phyloP scores from a whole-genome alignment of 106 monocot genomes.

The Acorus calamus region DNA sequence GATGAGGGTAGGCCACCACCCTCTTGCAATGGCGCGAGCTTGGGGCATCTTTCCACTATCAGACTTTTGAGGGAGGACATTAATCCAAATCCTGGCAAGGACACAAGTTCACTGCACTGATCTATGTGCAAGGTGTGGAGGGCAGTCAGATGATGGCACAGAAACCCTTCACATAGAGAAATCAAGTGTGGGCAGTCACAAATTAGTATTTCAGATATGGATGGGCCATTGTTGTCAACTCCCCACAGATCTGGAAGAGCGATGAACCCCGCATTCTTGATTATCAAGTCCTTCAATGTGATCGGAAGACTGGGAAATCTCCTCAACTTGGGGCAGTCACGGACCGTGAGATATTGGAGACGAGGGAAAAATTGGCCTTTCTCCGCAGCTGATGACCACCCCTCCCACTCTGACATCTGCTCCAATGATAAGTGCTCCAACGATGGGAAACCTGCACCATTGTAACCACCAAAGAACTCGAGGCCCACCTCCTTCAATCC shows the following conservation, averaged over 20 bases:
- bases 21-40: too few species aligned
- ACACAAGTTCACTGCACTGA: conserved; percentile 6
- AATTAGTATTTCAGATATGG: not conserved
- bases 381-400: not conserved
- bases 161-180: conserved; percentile 5
- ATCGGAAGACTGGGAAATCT: conserved; percentile 14
- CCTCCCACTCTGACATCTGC: not conserved
- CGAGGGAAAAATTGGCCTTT: conserved; percentile 9
- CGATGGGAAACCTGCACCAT: not conserved
- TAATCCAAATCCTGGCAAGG: not conserved
- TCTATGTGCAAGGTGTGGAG: conserved; percentile 1
- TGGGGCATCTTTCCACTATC: too few species aligned
- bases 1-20: too few species aligned
- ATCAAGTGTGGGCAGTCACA: not conserved
- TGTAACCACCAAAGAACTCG: not conserved
- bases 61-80: too few species aligned
- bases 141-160: conserved; percentile 4
- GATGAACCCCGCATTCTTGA: not conserved
- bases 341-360: conserved; percentile 1
- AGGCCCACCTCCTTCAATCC: conserved; percentile 2
- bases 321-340: conserved; percentile 6
- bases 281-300: not conserved
- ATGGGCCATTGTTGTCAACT: not conserved
- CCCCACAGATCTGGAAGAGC: conserved; percentile 7
- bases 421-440: not conserved